Evolutionary conservation across 2,329 filamentous ascomycete genomes (phyloP), one percentile per base, ranked within the genome.

Genomic region (Coniochaeta sp.): DNA sequence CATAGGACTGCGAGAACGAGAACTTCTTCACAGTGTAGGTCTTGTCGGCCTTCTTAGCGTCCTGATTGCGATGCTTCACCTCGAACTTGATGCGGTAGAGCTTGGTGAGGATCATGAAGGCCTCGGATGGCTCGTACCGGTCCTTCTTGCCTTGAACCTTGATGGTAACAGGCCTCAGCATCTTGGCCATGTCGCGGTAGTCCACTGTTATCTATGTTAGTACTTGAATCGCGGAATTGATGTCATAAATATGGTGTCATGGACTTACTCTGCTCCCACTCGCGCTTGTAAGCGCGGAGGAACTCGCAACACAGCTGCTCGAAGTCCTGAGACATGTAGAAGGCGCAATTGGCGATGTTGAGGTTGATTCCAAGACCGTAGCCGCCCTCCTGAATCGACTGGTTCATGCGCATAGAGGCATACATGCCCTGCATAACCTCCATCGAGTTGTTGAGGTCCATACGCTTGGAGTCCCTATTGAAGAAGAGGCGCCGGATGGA

Each of bases 401-500:
- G 47, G 10, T 85, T 86, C 20, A 92, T 78, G 38, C 91, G 83
- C 49, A 96, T 84, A 0, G 91, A 91, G 9, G 90, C 83, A 61
- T 96, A 97, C 4, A 91, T 86, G 27, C 94, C 94, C 65, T 95
- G 96, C 72, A 89, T 85, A 0, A 90, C 89, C 62, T 91, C 83
- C 2, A 74, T 59, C 14, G 61, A 65, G 20, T 77, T 71, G 30
- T 83, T 79, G n/a, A 96, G 77, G 3, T 75, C 68, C 6, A 65
- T 68, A 0, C 72, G 68, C 20, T 75, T 63, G 2, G 77, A 77
- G 1, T 71, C 59, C 1, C 72, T 69, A 33, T 82, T 72, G 68
- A 95, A 97, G 64, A 96, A 95, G 7, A 85, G 89, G 12, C 91
- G 83, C 67, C 90, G 92, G 67, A 96, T 87, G 0, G 82, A 69